Percentiles rank a stretch among this genome's conserved stretches.
Conservation (phyloP, 805 yeast genomes). For the Lipomyces yamanashiensis region DNA sequence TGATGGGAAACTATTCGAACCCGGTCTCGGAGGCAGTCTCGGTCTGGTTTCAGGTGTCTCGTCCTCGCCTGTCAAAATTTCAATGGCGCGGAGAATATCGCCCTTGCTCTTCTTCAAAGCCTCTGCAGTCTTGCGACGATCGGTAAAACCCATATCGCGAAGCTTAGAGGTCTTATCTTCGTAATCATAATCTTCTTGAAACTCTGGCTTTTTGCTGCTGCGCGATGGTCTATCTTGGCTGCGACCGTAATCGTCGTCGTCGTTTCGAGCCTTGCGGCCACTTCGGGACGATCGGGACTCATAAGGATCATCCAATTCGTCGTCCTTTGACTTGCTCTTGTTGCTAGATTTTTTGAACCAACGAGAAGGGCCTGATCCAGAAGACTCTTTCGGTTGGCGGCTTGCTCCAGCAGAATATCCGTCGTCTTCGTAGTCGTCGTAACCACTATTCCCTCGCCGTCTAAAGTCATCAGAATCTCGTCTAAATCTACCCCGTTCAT, state of each 20-base stretch:
- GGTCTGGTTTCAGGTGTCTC: slow-evolving; percentile 25
- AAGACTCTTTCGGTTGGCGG: neutral
- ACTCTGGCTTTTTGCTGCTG: slow-evolving; percentile 13
- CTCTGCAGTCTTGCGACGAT: slow-evolving; percentile 64
- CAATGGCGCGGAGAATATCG: slow-evolving; percentile 61
- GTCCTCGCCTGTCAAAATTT: slow-evolving; percentile 43
- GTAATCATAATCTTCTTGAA: slow-evolving; percentile 34
- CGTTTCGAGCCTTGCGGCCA: slow-evolving; percentile 4
- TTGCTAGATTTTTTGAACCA: slow-evolving; percentile 29
- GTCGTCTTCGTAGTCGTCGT: slow-evolving; percentile 8
- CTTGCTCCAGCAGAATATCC: neutral
- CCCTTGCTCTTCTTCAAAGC: slow-evolving; percentile 66
- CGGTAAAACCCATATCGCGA: slow-evolving; percentile 60
- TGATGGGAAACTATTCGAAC: slow-evolving; percentile 14
- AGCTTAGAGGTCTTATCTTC: slow-evolving; percentile 53
- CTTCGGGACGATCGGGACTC: slow-evolving; percentile 7
- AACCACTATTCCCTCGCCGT: slow-evolving; percentile 4
- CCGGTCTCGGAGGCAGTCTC: slow-evolving; percentile 29
- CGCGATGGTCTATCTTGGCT: slow-evolving; percentile 2
- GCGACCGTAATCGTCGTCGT: slow-evolving; percentile 3
- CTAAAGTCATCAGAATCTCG: slow-evolving; percentile 43
- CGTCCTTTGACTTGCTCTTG: neutral
- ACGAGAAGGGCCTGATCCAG: slow-evolving; percentile 11
- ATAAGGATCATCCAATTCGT: neutral
- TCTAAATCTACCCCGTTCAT: slow-evolving; percentile 64